These are phyloP conservation scores for Lecanicillium sp. DNA, from an alignment of 2,329 filamentous ascomycete genomes.

Conservation along the genomic window DNA sequence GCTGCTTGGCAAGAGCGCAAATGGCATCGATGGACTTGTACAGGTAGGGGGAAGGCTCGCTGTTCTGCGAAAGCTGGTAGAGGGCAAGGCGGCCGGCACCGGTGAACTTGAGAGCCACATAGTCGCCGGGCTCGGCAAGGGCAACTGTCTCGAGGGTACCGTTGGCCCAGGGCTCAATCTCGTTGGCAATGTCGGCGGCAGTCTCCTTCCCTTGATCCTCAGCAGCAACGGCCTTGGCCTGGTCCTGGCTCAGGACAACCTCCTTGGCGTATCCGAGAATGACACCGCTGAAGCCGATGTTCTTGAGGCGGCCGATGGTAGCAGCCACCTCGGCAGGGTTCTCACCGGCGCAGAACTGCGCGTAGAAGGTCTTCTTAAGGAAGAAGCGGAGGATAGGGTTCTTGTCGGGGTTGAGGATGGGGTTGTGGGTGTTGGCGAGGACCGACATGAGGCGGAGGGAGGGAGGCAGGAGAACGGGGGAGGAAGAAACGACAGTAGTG, in stretches of 20 bases:
- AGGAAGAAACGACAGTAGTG: slow-evolving; percentile 65
- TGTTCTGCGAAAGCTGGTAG: slow-evolving; percentile 57
- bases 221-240: slow-evolving; percentile 39
- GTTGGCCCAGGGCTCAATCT: slow-evolving; percentile 65
- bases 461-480: slow-evolving; percentile 60
- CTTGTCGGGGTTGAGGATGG: slow-evolving; percentile 64
- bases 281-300: slow-evolving; percentile 74
- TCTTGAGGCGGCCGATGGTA: slow-evolving; percentile 61
- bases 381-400: slow-evolving; percentile 66
- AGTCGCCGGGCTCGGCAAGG: slow-evolving; percentile 58
- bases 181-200: slow-evolving; percentile 44
- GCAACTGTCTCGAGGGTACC: slow-evolving; percentile 70
- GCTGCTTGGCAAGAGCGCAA: slow-evolving; percentile 63
- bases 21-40: slow-evolving; percentile 65
- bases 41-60: slow-evolving; percentile 57
- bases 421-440: slow-evolving; percentile 62
- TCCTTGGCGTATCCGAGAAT: slow-evolving; percentile 81
- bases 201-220: slow-evolving; percentile 42
- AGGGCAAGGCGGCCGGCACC: slow-evolving; percentile 73
- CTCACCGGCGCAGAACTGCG: slow-evolving; percentile 86
- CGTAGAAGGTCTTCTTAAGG: slow-evolving; percentile 79
- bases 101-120: slow-evolving; percentile 69
- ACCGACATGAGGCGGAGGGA: slow-evolving; percentile 62
- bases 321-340: slow-evolving; percentile 59
- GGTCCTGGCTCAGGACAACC: slow-evolving; percentile 60